Base-by-base conservation (phyloP, 2,329 filamentous ascomycete genomes). In the Thelonectria blattea region DNA sequence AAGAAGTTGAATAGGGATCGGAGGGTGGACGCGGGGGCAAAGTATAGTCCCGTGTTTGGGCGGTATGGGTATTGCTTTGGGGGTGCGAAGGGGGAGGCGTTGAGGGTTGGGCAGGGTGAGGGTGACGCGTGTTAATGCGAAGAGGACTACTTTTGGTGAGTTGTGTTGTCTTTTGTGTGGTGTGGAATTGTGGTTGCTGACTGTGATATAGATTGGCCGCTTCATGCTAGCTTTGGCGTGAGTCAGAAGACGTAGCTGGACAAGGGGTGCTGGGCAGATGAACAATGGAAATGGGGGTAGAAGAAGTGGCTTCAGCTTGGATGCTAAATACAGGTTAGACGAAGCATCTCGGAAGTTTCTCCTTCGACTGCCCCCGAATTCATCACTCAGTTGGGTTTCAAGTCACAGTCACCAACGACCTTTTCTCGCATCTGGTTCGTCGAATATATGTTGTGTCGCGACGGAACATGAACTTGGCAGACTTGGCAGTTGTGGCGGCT, bases 1-100 rank as follows among this genome's bases (percentile, higher is more conserved):
- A 70, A 70, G 50, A 70, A 68, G 11, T 42, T 70, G 2, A 70
- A 70, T 52, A 68, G 68, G 10, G 68, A 70, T 14, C 51, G 68
- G 5, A 55, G 68, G 27, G 68, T 70, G 0, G 68, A 70, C 11
- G 60, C 51, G 2, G 68, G 68, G 1, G 66, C 64, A 0, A 68
- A 70, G 37, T 70, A 68, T 15, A 70, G 64, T 3, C 68, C 68
- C 5, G 68, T 70, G 1, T 70, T 70, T 51, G 67, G 68, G 7
- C 60, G 68, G 0, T 70, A 70, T 5, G 68, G 68, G 0, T 70
- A 68, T 3, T 70, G 68, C 8, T 68, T 66, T 9, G 68, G 68
- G 1, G 42, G 52, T 4, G 61, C 56, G 0, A 46, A n/a, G 0
- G 64, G 37, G 0, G 53, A 52, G 22, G 49, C 47, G 0, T 37